Percentiles rank a stretch among this genome's conserved stretches.
Conservation (phyloP, 495 filamentous ascomycete genomes). For the Glonium stellatum region DNA sequence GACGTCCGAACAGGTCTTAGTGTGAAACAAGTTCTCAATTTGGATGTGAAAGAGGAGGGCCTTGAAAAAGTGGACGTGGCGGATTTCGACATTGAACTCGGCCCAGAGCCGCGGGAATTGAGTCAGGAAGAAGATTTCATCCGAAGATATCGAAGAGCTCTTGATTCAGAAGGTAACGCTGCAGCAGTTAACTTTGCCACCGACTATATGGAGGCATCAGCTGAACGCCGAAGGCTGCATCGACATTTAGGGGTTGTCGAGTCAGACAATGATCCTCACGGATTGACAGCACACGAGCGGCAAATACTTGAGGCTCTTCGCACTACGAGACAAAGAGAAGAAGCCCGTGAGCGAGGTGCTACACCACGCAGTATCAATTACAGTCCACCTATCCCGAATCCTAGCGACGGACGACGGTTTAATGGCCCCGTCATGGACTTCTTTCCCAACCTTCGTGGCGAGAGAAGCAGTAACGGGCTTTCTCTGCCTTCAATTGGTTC, state of each 20-base stretch:
- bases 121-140: conserved; percentile 36
- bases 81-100: conserved; percentile 40
- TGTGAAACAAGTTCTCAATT: conserved; percentile 63
- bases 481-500: not conserved
- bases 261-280: conserved; percentile 41
- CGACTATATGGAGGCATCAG: conserved; percentile 38
- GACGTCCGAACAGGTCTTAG: conserved; percentile 73
- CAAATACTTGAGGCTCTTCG: conserved; percentile 52
- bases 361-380: conserved; percentile 40
- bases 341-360: conserved; percentile 21
- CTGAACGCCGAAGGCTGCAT: conserved; percentile 29
- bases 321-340: conserved; percentile 35
- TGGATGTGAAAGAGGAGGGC: conserved; percentile 51
- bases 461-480: conserved; percentile 7
- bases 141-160: conserved; percentile 36
- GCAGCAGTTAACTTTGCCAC: conserved; percentile 36
- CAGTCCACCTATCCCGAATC: conserved; percentile 31
- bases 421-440: conserved; percentile 20
- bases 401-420: conserved; percentile 16
- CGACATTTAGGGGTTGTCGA: conserved; percentile 27
- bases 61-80: conserved; percentile 38
- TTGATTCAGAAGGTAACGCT: conserved; percentile 32
- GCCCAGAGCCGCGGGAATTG: conserved; percentile 23
- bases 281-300: conserved; percentile 51
- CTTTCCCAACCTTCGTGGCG: conserved; percentile 4